A percentile compares a stretch with the other conserved stretches of the same genome.
Conservation (phyloP, 306 rosid genomes). For the Gillenia trifoliata region DNA sequence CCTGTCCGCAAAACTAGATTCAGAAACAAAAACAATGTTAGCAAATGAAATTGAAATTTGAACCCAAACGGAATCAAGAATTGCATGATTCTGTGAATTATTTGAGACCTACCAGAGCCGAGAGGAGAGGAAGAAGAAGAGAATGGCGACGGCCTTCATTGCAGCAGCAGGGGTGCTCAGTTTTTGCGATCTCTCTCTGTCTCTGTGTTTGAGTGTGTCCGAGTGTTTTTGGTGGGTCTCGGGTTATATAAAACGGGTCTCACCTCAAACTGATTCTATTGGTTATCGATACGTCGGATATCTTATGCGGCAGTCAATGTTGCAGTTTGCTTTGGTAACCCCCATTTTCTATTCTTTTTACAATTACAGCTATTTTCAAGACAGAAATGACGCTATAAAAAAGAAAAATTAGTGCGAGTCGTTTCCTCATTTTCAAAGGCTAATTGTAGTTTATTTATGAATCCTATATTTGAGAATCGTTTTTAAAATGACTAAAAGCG, state of each 20-base stretch:
- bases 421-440: too few species aligned
- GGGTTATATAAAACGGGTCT: not conserved
- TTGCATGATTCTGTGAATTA: not conserved
- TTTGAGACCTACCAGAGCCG: slow-evolving; percentile 42
- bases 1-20: slow-evolving; percentile 63
- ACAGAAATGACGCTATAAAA: too few species aligned
- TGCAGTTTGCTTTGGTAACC: not conserved
- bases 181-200: not conserved
- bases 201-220: not conserved
- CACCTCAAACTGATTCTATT: not conserved
- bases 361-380: not conserved
- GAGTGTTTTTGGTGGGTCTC: not conserved
- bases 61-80: not conserved
- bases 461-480: too few species aligned
- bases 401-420: too few species aligned
- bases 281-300: slow-evolving; percentile 12
- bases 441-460: too few species aligned
- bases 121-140: slow-evolving; percentile 33
- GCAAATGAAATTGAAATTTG: not conserved
- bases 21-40: not conserved
- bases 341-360: not conserved
- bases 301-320: not conserved
- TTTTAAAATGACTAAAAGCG: too few species aligned
- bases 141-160: slow-evolving; percentile 29
- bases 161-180: slow-evolving; percentile 26